These are phyloP conservation scores for Draba incana DNA, from an alignment of 345 rosid species.

Conservation along the genomic window DNA sequence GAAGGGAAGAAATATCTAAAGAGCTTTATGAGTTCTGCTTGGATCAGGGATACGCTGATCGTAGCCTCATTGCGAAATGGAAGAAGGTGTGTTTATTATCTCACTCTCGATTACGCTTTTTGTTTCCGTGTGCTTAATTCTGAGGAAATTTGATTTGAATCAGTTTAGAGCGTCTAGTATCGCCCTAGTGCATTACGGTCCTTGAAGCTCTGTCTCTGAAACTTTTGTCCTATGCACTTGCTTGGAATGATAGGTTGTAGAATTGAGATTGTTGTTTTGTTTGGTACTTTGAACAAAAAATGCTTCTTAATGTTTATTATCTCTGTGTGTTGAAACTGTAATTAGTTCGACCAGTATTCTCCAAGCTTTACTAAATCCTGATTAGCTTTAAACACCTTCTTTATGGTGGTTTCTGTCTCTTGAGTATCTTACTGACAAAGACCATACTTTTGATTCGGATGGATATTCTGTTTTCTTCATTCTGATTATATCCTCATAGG, in stretches of 20 bases:
- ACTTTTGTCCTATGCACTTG: not conserved
- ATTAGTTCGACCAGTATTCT: not conserved
- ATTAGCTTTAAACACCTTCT: not conserved
- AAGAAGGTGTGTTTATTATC: slow-evolving; percentile 38
- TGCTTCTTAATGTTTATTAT: not conserved
- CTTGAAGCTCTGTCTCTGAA: not conserved
- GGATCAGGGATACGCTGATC: slow-evolving; percentile 75
- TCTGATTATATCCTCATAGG: not conserved
- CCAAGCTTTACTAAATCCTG: not conserved
- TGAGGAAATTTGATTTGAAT: not conserved
- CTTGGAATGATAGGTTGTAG: slow-evolving; percentile 3
- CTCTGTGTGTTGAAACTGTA: not conserved
- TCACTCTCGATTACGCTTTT: not conserved
- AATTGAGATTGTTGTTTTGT: slow-evolving; percentile 13
- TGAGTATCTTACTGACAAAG: not conserved
- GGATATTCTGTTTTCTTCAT: not conserved
- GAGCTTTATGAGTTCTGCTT: slow-evolving; percentile 77
- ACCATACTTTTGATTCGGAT: not conserved
- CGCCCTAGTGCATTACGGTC: not conserved
- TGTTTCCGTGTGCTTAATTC: not conserved
- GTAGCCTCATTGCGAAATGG: slow-evolving; percentile 73
- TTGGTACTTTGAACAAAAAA: not conserved
- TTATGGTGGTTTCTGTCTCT: not conserved
- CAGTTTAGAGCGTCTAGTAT: not conserved
- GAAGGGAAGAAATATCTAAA: slow-evolving; percentile 69